Percentiles rank a stretch among this genome's conserved stretches.
These are phyloP conservation scores for Penicillium sp. DNA, from an alignment of 2,329 filamentous ascomycete species.

Conservation along the genomic window DNA sequence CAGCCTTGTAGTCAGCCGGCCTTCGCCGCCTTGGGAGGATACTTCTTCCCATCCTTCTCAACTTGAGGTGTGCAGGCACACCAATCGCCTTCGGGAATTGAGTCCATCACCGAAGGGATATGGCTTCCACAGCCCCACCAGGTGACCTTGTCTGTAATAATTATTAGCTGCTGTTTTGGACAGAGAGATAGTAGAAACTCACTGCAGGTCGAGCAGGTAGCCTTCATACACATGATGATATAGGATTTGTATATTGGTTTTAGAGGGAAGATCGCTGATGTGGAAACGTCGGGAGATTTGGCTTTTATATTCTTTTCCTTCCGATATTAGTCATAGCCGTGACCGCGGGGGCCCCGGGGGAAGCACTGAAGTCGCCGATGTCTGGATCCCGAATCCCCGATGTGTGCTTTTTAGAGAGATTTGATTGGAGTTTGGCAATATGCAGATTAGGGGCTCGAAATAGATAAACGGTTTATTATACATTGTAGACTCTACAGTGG, in stretches of 20 bases:
- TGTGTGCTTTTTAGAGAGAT: background rate
- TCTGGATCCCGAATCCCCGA: slow-evolving; percentile 30
- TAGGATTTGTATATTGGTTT: background rate
- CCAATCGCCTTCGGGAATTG: slow-evolving; percentile 57
- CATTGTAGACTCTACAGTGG: background rate
- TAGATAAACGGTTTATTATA: background rate
- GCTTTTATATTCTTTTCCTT: slow-evolving; percentile 21
- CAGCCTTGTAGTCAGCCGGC: slow-evolving; percentile 42
- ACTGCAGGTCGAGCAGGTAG: slow-evolving; percentile 64
- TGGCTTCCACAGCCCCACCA: slow-evolving; percentile 68
- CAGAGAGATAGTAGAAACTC: slow-evolving; percentile 34
- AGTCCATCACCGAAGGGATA: slow-evolving; percentile 62
- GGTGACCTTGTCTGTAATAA: slow-evolving; percentile 54
- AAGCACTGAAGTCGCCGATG: slow-evolving; percentile 18
- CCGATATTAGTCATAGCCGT: slow-evolving; percentile 25
- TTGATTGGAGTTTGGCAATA: slow-evolving; percentile 2
- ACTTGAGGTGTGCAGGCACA: slow-evolving; percentile 67
- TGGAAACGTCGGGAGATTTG: slow-evolving; percentile 2
- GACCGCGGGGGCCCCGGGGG: background rate
- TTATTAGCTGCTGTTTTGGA: slow-evolving; percentile 10
- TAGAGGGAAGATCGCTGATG: background rate
- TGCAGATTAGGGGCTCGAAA: background rate
- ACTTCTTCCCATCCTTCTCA: slow-evolving; percentile 60
- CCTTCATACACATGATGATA: slow-evolving; percentile 64
- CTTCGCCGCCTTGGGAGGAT: slow-evolving; percentile 62